Conservation (phyloP, 2,329 filamentous ascomycete genomes). For the Pestalotiopsis sp. region DNA sequence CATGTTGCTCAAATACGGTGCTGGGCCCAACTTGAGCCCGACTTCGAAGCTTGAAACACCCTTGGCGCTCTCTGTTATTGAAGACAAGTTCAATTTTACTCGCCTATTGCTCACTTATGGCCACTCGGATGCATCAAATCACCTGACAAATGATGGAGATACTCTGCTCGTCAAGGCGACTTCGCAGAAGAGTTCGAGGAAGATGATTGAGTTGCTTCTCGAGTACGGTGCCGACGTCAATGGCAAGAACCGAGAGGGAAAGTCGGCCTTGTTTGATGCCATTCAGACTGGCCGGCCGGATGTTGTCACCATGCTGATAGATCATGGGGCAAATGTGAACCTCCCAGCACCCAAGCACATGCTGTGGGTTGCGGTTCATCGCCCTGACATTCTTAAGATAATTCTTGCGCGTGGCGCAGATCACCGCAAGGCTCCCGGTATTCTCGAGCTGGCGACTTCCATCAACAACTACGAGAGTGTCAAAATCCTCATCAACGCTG, state of each 20-base stretch:
- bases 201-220: conserved; percentile 61
- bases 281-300: conserved; percentile 59
- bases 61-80: conserved; percentile 50
- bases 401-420: conserved; percentile 64
- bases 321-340: conserved; percentile 68
- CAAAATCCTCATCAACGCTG: conserved; percentile 56
- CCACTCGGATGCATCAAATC: conserved; percentile 51
- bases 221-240: conserved; percentile 62
- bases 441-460: conserved; percentile 66
- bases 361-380: conserved; percentile 66
- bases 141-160: conserved; percentile 56
- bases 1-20: conserved; percentile 66
- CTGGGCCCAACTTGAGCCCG: conserved; percentile 55
- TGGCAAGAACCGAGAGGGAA: conserved; percentile 61
- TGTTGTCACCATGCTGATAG: conserved; percentile 53
- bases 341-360: conserved; percentile 70
- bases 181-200: conserved; percentile 57
- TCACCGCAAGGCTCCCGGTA: conserved; percentile 59
- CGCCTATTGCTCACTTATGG: conserved; percentile 65
- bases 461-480: conserved; percentile 67
- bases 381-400: conserved; percentile 59
- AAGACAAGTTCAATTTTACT: conserved; percentile 57
- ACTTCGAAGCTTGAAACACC: conserved; percentile 57
- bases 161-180: conserved; percentile 64
- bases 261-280: conserved; percentile 65